Conservation (phyloP, 148 eudicot genomes). For the Spergularia bocconei region DNA sequence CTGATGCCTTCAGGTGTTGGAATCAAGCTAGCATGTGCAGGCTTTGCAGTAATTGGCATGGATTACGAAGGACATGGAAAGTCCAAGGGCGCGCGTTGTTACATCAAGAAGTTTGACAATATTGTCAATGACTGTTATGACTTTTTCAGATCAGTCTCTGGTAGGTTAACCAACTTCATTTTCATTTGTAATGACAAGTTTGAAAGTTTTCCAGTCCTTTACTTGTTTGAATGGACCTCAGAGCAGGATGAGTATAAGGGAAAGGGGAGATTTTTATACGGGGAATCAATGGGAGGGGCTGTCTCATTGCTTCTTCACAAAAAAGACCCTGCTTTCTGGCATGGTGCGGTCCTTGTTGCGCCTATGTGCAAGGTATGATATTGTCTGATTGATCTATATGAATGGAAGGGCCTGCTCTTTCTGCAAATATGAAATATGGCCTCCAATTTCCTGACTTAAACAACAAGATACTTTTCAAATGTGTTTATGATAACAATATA, state of each 20-base stretch:
- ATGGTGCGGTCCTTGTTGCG: slow-evolving; percentile 94
- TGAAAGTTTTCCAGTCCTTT: slow-evolving; percentile 11
- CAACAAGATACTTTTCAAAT: too few relatives aligned
- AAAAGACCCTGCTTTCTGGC: slow-evolving; percentile 76
- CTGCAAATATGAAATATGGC: too few relatives aligned
- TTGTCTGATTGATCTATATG: background rate
- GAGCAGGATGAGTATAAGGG: slow-evolving; percentile 66
- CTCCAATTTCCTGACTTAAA: too few relatives aligned
- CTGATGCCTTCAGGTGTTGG: slow-evolving; percentile 56
- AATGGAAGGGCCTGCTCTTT: background rate
- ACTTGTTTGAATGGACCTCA: slow-evolving; percentile 30
- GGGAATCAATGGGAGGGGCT: slow-evolving; percentile 99
- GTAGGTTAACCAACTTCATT: slow-evolving; percentile 43
- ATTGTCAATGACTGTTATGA: slow-evolving; percentile 72
- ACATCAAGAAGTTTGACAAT: slow-evolving; percentile 81
- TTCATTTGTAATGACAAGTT: background rate
- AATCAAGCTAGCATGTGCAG: slow-evolving; percentile 72
- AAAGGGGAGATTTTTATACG: slow-evolving; percentile 80
- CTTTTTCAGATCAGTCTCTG: slow-evolving; percentile 76
- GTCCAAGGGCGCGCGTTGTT: slow-evolving; percentile 92
- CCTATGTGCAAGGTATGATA: slow-evolving; percentile 97
- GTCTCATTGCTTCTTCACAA: slow-evolving; percentile 81
- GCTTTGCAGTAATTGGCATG: slow-evolving; percentile 88
- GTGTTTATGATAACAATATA: too few relatives aligned
- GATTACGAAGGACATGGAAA: slow-evolving; percentile 98